These are phyloP conservation scores for Kappamyces sp. DNA, from an alignment of 192 early-diverging fungal genomes.

Conservation along the genomic window DNA sequence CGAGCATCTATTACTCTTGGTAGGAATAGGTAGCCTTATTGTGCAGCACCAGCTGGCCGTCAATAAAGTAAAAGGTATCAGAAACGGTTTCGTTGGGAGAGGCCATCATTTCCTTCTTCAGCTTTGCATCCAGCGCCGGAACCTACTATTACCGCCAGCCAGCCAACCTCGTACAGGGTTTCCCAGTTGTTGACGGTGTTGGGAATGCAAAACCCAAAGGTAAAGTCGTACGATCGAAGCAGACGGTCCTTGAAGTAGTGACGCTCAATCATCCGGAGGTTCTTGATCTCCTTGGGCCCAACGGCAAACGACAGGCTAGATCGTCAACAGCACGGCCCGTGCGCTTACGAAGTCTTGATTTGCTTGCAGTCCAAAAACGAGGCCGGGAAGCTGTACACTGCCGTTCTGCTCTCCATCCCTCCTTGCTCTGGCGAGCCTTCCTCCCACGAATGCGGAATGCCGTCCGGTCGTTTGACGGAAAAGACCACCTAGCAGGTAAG, in stretches of 20 bases:
- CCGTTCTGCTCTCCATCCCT: slow-evolving; percentile 23
- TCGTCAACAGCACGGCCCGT: not conserved
- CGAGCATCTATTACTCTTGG: not conserved
- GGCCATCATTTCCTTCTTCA: slow-evolving; percentile 43
- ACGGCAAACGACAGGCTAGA: slow-evolving; percentile 34
- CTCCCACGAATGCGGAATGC: slow-evolving; percentile 25
- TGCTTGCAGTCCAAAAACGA: slow-evolving; percentile 21
- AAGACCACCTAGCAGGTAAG: slow-evolving; percentile 29
- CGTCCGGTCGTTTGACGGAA: slow-evolving; percentile 35
- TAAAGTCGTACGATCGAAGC: slow-evolving; percentile 50
- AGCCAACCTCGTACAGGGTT: slow-evolving; percentile 37
- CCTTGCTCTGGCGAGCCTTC: slow-evolving; percentile 18
- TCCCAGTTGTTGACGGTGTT: slow-evolving; percentile 52
- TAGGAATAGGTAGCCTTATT: slow-evolving; percentile 50
- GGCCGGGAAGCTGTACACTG: slow-evolving; percentile 25
- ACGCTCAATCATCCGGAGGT: slow-evolving; percentile 53
- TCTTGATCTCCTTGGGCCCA: slow-evolving; percentile 33
- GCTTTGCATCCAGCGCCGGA: slow-evolving; percentile 21
- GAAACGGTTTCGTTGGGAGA: slow-evolving; percentile 33
- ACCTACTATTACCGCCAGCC: slow-evolving; percentile 8
- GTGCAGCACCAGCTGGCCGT: slow-evolving; percentile 49
- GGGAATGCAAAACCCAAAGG: slow-evolving; percentile 58
- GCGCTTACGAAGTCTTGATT: slow-evolving; percentile 33
- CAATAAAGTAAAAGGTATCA: slow-evolving; percentile 57
- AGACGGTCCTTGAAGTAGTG: slow-evolving; percentile 49